These are phyloP conservation scores for Colletotrichum limetticola DNA, from an alignment of 2,329 filamentous ascomycete species.

Conservation along the genomic window DNA sequence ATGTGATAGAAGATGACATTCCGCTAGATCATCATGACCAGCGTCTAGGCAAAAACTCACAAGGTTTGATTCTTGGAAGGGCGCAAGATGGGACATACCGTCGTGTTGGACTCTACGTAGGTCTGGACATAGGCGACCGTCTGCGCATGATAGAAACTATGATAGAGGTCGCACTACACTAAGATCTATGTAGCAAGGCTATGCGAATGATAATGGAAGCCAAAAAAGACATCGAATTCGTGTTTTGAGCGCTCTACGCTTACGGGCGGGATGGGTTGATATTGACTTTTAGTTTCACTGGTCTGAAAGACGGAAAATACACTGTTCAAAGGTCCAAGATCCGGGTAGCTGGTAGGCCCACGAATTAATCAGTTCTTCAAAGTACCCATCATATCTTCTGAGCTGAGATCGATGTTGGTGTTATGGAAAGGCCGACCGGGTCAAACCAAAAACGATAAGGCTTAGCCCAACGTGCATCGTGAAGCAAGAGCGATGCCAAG, in stretches of 20 bases:
- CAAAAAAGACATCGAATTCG: too few relatives aligned
- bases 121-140: not conserved
- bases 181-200: not conserved
- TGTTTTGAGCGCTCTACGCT: too few relatives aligned
- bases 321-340: too few relatives aligned
- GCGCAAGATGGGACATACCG: not conserved
- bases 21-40: not conserved
- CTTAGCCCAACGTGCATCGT: not conserved
- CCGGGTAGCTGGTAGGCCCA: too few relatives aligned
- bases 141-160: not conserved
- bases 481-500: not conserved
- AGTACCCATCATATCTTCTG: too few relatives aligned
- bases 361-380: too few relatives aligned
- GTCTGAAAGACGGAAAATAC: too few relatives aligned
- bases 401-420: too few relatives aligned
- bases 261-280: too few relatives aligned
- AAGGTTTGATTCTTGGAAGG: not conserved
- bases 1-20: not conserved
- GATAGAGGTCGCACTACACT: not conserved
- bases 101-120: not conserved
- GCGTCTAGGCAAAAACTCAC: not conserved
- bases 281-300: too few relatives aligned
- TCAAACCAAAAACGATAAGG: not conserved
- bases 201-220: too few relatives aligned
- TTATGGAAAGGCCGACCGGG: not conserved